phyloP scores from a whole-genome alignment of 2,329 filamentous ascomycete species.

The Trichoderma asperellum region DNA sequence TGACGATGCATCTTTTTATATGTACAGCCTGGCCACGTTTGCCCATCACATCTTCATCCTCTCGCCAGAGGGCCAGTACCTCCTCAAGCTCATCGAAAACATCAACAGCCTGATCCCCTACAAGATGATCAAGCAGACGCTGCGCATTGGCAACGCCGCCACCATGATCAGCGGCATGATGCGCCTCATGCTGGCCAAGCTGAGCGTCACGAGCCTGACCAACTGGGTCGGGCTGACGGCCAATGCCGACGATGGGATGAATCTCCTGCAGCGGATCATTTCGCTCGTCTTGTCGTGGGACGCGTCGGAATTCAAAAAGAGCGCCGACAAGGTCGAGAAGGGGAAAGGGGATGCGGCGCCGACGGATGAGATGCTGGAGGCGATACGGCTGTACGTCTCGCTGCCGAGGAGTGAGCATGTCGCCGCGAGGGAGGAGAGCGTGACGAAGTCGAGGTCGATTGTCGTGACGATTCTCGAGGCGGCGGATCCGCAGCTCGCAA shows the following conservation, averaged over 20 bases:
- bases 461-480: constrained; percentile 66
- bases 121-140: constrained; percentile 69
- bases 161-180: constrained; percentile 81
- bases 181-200: constrained; percentile 73
- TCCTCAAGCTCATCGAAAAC: constrained; percentile 71
- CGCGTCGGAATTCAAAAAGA: constrained; percentile 68
- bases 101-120: constrained; percentile 74
- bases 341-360: constrained; percentile 55
- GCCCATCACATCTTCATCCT: constrained; percentile 74
- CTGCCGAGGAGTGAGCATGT: constrained; percentile 61
- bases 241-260: constrained; percentile 77
- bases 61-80: constrained; percentile 74
- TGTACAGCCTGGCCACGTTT: constrained; percentile 67
- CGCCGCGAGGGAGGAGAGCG: constrained; percentile 60
- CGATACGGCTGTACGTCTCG: constrained; percentile 62
- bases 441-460: constrained; percentile 59
- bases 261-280: constrained; percentile 76
- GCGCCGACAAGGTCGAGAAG: constrained; percentile 66
- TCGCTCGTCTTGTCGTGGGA: constrained; percentile 76
- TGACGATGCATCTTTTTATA: constrained; percentile 24
- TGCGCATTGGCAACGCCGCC: constrained; percentile 77
- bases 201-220: constrained; percentile 72
- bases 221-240: constrained; percentile 79
- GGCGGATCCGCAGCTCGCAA: constrained; percentile 50
- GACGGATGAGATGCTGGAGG: constrained; percentile 62